Evolutionary conservation across 2,329 filamentous ascomycete species (phyloP).

Genomic region (Apiospora aurea): DNA sequence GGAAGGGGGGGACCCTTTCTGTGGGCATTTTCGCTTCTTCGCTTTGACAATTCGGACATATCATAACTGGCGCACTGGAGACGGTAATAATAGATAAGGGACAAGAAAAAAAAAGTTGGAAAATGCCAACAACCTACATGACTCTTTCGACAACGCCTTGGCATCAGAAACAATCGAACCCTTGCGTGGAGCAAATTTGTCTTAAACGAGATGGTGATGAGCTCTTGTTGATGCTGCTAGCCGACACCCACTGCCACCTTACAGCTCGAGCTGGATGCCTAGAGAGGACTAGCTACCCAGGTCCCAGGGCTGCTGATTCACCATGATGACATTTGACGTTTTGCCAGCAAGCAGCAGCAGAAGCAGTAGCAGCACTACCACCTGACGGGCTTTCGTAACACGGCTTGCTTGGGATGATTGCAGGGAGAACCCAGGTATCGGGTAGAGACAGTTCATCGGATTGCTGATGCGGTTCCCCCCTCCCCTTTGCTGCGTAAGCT

Average conservation of each 20-base stretch:
- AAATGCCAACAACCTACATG: conserved; percentile 7
- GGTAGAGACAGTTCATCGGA: conserved; percentile 19
- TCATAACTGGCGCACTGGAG: neutral
- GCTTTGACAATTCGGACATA: neutral
- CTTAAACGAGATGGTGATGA: conserved; percentile 20
- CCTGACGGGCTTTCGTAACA: neutral
- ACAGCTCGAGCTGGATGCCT: neutral
- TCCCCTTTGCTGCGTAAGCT: neutral
- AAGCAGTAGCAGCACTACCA: neutral
- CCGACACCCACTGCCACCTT: neutral
- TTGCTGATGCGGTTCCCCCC: conserved; percentile 15
- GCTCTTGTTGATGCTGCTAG: conserved; percentile 19
- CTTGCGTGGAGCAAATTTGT: conserved; percentile 1
- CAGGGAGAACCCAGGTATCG: neutral
- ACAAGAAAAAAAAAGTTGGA: neutral
- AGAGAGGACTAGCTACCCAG: neutral
- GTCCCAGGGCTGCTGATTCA: neutral
- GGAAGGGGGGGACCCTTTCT: neutral
- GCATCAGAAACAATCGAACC: neutral
- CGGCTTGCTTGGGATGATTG: conserved; percentile 3
- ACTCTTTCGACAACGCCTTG: neutral
- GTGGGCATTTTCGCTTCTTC: neutral
- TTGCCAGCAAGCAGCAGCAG: neutral
- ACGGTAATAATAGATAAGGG: too few relatives aligned
- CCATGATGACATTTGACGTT: conserved; percentile 6